Base-by-base conservation (phyloP, 148 eudicot species). In the Fagopyrum tataricum region DNA sequence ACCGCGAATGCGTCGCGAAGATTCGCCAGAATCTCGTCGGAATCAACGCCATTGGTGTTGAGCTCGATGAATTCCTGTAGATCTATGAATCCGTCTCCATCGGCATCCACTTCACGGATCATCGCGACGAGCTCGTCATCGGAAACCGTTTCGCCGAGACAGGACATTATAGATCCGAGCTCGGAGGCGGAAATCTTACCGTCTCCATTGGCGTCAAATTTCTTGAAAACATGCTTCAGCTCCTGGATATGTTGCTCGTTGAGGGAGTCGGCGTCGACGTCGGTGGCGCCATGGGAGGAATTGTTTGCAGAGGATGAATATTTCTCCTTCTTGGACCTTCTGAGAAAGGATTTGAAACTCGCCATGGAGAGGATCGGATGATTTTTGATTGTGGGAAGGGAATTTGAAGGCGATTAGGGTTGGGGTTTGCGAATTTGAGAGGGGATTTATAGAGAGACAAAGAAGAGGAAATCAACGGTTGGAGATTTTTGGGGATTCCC, bases 151-250 rank as follows among this genome's bases (percentile, higher is more conserved):
- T 78, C 72, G 23, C 88, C 88, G 11, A 85, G 67, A 68, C 81
- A 76, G 15, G 71, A 55, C 83, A 83, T 73, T 1, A 83, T 81
- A 4, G 83, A 74, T 4, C 84, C 84, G 42, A 86, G 78, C 69
- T 86, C 89, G 2, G 85, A 69, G 2, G 83, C 75, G 0, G 79
- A 84, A 75, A 86, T 84, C 78, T 76, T 86, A 4, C 85, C 87
- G 68, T 86, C 89, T 15, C 89, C 89, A 39, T 86, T 86, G 2
- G 72, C 85, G 74, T 86, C 89, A 75, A 86, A 86, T 58, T 86
- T 86, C 55, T 78, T 84, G 75, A 84, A 86, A 9, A 86, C 86
- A 44, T 81, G 87, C 39, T 76, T 76, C 14, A 85, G 78, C 10
- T 80, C 87, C 21, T 84, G 81, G 73, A 83, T 86, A 62, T 83